Percentiles rank a stretch among this genome's conserved stretches.
phyloP scores from a whole-genome alignment of 306 rosid species.

The Casuarina cunninghamiana region DNA sequence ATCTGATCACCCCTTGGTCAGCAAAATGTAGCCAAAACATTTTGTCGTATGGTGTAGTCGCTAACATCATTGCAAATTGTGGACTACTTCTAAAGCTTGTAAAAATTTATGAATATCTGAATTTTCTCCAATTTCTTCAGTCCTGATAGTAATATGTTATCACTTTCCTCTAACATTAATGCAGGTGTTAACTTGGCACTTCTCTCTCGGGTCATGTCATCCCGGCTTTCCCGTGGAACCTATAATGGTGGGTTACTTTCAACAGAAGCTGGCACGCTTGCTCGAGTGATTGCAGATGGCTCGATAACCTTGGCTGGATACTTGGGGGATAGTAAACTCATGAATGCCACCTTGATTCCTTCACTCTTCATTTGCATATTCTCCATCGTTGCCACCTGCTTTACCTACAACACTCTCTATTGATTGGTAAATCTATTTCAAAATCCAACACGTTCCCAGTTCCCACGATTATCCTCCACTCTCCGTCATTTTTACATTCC shows the following conservation, averaged over 20 bases:
- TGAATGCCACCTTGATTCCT: conserved; percentile 79
- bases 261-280: conserved; percentile 95
- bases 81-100: background rate
- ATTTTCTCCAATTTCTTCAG: background rate
- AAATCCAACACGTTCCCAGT: background rate
- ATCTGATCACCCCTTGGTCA: too few relatives aligned
- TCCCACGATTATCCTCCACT: background rate
- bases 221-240: conserved; percentile 97
- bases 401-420: conserved; percentile 86
- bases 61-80: background rate
- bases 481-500: background rate
- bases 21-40: too few relatives aligned
- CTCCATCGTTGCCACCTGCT: conserved; percentile 87
- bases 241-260: conserved; percentile 88
- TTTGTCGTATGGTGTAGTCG: background rate
- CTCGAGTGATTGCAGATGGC: conserved; percentile 89
- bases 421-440: conserved; percentile 18
- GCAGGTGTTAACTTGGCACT: conserved; percentile 94
- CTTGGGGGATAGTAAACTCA: conserved; percentile 69
- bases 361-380: conserved; percentile 70
- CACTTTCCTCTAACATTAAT: conserved; percentile 11
- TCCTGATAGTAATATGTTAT: background rate
- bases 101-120: background rate
- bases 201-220: conserved; percentile 94
- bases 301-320: conserved; percentile 86